Conservation (phyloP, 257 asterid species). For the Nicotiana benthamiana region DNA sequence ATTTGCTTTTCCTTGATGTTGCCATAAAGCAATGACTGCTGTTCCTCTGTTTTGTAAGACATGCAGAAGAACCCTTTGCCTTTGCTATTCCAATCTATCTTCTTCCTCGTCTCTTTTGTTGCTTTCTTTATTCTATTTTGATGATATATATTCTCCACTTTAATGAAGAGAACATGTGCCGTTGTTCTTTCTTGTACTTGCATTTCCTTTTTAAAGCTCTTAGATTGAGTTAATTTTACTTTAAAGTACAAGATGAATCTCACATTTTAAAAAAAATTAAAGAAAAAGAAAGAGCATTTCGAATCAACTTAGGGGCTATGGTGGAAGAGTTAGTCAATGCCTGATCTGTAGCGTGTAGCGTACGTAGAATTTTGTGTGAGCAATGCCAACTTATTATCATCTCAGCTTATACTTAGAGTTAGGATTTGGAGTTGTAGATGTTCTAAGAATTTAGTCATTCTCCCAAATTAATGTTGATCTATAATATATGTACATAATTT, state of each 20-base stretch:
- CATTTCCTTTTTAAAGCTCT: slow-evolving; percentile 12
- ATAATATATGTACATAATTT: background rate
- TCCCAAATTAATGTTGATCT: background rate
- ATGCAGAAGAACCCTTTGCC: slow-evolving; percentile 13
- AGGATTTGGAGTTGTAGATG: background rate
- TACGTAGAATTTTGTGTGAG: background rate
- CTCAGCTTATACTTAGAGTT: background rate
- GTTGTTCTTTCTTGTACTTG: slow-evolving; percentile 40
- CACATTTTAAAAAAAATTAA: background rate
- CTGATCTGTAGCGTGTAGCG: too few species aligned
- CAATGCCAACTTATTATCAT: background rate
- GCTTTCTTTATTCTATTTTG: slow-evolving; percentile 7
- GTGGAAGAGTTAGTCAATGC: background rate
- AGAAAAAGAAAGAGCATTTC: background rate
- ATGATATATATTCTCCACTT: slow-evolving; percentile 26
- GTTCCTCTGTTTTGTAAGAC: slow-evolving; percentile 5
- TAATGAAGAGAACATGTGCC: slow-evolving; percentile 17
- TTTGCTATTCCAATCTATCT: slow-evolving; percentile 15
- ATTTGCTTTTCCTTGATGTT: slow-evolving; percentile 28
- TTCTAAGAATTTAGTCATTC: background rate
- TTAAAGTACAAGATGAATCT: slow-evolving; percentile 15
- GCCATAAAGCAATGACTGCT: slow-evolving; percentile 33
- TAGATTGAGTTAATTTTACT: slow-evolving; percentile 10
- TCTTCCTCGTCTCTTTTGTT: slow-evolving; percentile 5
- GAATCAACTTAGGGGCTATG: slow-evolving; percentile 11